Conservation (phyloP, 441 rosid genomes). For the Euphorbia schlechtendalii region DNA sequence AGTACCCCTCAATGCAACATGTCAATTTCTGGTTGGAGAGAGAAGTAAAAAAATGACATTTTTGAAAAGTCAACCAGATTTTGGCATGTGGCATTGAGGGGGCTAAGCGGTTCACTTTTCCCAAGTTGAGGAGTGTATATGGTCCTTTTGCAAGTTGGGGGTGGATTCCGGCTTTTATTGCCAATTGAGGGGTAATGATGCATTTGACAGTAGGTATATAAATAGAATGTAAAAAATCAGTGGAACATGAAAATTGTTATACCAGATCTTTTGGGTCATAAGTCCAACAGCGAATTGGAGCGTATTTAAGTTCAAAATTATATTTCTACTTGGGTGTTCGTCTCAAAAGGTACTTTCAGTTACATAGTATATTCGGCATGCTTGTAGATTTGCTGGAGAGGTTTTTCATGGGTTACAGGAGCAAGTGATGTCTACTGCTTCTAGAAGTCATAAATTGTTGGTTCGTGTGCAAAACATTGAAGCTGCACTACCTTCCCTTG, state of each 20-base stretch:
- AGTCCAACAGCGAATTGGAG: not conserved
- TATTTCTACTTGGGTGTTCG: too few relatives aligned
- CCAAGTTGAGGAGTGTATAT: too few relatives aligned
- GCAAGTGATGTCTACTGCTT: conserved; percentile 65
- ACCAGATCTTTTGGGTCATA: not conserved
- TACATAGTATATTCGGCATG: conserved; percentile 6
- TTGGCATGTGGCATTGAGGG: too few relatives aligned
- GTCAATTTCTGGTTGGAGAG: too few relatives aligned
- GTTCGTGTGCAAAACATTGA: conserved; percentile 66
- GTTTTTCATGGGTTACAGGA: conserved; percentile 92
- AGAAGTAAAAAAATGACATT: too few relatives aligned
- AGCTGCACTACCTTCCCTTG: conserved; percentile 71
- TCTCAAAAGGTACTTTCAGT: not conserved
- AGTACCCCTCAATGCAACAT: too few relatives aligned
- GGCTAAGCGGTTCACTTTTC: too few relatives aligned
- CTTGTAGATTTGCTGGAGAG: conserved; percentile 76
- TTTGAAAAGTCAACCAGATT: too few relatives aligned
- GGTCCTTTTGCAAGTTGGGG: too few relatives aligned
- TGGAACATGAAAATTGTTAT: not conserved
- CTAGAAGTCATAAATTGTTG: conserved; percentile 68
- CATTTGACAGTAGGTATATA: too few relatives aligned
- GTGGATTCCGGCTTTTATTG: too few relatives aligned
- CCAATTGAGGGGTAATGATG: too few relatives aligned
- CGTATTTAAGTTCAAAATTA: not conserved
- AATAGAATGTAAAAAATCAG: not conserved